Conservation (phyloP, 768 basidiomycete genomes). For the Calocera viscosa region DNA sequence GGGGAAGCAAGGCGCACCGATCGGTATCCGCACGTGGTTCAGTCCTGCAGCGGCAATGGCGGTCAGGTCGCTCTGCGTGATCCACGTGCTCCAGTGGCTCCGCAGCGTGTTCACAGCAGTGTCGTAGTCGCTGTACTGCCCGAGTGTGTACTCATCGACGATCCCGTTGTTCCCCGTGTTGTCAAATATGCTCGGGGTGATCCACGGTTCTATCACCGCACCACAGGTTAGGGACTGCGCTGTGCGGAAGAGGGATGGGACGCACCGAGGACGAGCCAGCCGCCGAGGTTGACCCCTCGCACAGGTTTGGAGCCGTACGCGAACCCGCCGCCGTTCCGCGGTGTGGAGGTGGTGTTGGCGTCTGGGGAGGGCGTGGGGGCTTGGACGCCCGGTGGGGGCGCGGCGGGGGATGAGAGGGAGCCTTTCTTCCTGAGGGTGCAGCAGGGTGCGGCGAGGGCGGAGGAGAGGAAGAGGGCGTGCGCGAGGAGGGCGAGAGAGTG, state of each 20-base stretch:
- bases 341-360: background rate
- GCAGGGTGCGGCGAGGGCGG: background rate
- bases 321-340: conserved; percentile 32
- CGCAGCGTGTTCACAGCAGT: conserved; percentile 40
- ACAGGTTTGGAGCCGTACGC: conserved; percentile 62
- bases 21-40: conserved; percentile 44
- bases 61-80: conserved; percentile 67
- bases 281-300: conserved; percentile 73
- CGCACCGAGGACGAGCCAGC: conserved; percentile 47
- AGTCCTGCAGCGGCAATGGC: conserved; percentile 46
- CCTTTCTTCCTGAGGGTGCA: background rate
- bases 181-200: conserved; percentile 64
- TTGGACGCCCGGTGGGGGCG: background rate
- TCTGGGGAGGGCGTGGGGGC: background rate
- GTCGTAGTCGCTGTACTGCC: conserved; percentile 44
- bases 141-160: conserved; percentile 70
- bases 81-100: conserved; percentile 67
- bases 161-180: conserved; percentile 47
- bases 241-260: conserved; percentile 28
- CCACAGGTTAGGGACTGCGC: conserved; percentile 30
- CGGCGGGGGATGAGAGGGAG: background rate
- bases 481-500: background rate
- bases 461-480: background rate
- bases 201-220: conserved; percentile 43
- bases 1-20: background rate